A percentile compares a stretch with the other conserved stretches of the same genome.
Evolutionary conservation across 148 eudicot genomes (phyloP).

Genomic region (Arbutus unedo): DNA sequence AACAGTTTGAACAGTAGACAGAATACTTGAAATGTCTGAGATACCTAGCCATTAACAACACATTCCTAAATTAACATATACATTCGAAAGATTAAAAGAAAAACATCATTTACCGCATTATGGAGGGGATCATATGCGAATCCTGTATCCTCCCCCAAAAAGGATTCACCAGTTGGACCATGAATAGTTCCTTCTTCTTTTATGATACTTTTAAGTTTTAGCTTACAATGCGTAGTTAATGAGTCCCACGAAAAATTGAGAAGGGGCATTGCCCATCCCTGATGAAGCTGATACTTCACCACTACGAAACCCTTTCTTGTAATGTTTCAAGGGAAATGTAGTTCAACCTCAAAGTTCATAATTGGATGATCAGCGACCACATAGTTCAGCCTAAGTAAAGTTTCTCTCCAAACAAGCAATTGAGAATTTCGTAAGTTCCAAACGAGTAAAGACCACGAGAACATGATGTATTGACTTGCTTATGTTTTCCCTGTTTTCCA

Average conservation of each 20-base stretch:
- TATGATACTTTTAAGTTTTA: not conserved
- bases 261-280: not conserved
- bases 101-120: no score
- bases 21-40: not conserved
- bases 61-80: no score
- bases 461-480: not conserved
- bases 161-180: not conserved
- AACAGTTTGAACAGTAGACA: constrained; percentile 1
- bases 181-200: not conserved
- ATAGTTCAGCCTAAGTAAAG: not conserved
- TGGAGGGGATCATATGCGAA: no score
- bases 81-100: no score
- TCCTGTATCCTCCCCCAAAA: no score
- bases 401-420: not conserved
- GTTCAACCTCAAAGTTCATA: not conserved
- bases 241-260: not conserved
- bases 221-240: not conserved
- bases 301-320: not conserved
- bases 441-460: not conserved
- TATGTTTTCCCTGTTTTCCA: no score
- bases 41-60: no score
- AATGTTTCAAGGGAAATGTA: not conserved
- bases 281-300: not conserved
- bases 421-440: not conserved
- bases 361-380: not conserved